Evolutionary conservation across 305 asterid species (phyloP).

Genomic region (Andrographis paniculata): DNA sequence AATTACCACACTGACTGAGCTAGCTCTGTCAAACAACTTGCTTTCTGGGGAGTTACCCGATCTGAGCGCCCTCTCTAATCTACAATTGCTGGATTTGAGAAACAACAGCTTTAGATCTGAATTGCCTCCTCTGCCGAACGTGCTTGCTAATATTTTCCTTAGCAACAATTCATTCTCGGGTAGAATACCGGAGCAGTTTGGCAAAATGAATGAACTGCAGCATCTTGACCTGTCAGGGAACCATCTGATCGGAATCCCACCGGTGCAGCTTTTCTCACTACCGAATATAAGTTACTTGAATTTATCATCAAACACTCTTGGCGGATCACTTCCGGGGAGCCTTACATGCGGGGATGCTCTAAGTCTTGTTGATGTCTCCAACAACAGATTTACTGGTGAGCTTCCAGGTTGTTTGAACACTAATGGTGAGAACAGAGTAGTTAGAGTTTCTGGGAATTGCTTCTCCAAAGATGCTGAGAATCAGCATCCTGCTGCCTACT

Average conservation of each 20-base stretch:
- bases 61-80: slow-evolving; percentile 43
- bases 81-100: slow-evolving; percentile 76
- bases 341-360: slow-evolving; percentile 62
- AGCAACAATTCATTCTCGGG: slow-evolving; percentile 72
- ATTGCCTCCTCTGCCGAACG: slow-evolving; percentile 62
- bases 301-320: slow-evolving; percentile 64
- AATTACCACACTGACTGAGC: slow-evolving; percentile 42
- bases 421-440: slow-evolving; percentile 44
- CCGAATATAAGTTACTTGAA: slow-evolving; percentile 79
- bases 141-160: slow-evolving; percentile 59
- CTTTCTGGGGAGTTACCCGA: slow-evolving; percentile 81
- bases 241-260: slow-evolving; percentile 55
- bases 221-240: slow-evolving; percentile 77
- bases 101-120: slow-evolving; percentile 51
- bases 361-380: slow-evolving; percentile 74
- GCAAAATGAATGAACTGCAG: slow-evolving; percentile 48
- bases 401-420: slow-evolving; percentile 64
- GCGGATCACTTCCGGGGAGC: slow-evolving; percentile 58
- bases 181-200: slow-evolving; percentile 46
- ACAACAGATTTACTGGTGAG: slow-evolving; percentile 48
- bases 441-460: slow-evolving; percentile 63
- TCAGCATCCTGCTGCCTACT: slow-evolving; percentile 60
- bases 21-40: slow-evolving; percentile 59
- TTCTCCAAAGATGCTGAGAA: slow-evolving; percentile 40
- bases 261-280: slow-evolving; percentile 53